These are phyloP conservation scores for Chloromonas sp. DNA, from an alignment of 163 green algal species.

Conservation along the genomic window DNA sequence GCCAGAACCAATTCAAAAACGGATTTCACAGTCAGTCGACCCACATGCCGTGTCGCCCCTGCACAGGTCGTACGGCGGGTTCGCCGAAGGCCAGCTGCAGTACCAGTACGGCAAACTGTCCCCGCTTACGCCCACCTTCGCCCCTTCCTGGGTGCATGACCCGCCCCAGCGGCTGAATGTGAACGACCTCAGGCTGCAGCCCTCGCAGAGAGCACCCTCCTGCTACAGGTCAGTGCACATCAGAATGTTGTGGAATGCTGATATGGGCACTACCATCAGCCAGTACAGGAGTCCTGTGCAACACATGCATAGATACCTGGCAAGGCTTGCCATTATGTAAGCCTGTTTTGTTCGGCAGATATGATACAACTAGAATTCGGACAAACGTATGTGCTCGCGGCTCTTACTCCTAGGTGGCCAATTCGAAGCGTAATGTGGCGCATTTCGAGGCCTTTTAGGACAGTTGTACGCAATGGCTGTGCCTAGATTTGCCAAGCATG, in stretches of 20 bases:
- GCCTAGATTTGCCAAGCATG: not conserved
- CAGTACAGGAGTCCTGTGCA: not conserved
- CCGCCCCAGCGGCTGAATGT: slow-evolving; percentile 6
- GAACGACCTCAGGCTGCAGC: slow-evolving; percentile 1
- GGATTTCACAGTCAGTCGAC: too few relatives aligned
- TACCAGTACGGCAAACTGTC: slow-evolving; percentile 13
- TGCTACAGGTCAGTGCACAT: slow-evolving; percentile 13
- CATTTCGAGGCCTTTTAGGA: too few relatives aligned
- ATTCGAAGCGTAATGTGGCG: too few relatives aligned
- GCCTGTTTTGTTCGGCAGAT: too few relatives aligned
- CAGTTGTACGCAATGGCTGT: too few relatives aligned
- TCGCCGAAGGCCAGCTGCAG: slow-evolving; percentile 10
- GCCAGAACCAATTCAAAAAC: too few relatives aligned
- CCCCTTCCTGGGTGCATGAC: slow-evolving; percentile 9
- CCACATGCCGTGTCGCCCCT: not conserved
- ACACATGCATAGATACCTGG: too few relatives aligned
- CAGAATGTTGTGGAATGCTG: not conserved
- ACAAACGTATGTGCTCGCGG: too few relatives aligned
- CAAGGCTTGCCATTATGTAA: too few relatives aligned
- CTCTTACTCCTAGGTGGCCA: too few relatives aligned
- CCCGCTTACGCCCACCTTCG: slow-evolving; percentile 6
- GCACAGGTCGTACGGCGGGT: not conserved
- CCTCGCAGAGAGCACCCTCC: not conserved
- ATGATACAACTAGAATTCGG: too few relatives aligned
- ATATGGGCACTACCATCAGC: not conserved